phyloP scores from a whole-genome alignment of 176 grass and related monocot species.

The Aegilops tauschii region DNA sequence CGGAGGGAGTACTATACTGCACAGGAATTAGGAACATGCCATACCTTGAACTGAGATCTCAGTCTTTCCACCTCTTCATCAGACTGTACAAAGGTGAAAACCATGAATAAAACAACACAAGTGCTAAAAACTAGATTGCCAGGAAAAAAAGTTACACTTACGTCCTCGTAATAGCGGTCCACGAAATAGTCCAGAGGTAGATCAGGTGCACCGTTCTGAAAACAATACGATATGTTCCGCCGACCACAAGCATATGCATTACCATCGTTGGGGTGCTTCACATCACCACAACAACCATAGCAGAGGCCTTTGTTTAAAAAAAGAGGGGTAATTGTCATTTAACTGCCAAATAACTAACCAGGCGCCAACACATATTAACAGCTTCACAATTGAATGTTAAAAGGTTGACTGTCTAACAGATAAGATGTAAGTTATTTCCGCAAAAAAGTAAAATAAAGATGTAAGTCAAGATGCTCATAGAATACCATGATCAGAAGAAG shows the following conservation, averaged over 20 bases:
- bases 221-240: no score
- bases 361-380: not conserved
- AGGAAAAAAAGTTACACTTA: not conserved
- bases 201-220: no score
- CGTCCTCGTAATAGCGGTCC: not conserved
- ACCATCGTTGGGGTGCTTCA: not conserved
- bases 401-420: not conserved
- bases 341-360: not conserved
- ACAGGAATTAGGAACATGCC: not conserved
- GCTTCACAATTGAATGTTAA: not conserved
- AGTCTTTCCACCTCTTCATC: constrained; percentile 11
- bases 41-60: not conserved
- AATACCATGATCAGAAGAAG: not conserved
- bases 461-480: not conserved
- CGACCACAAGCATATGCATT: not conserved
- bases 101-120: not conserved
- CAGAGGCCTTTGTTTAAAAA: not conserved
- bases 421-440: not conserved
- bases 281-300: not conserved
- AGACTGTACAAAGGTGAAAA: not conserved
- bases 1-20: not conserved
- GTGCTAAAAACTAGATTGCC: not conserved
- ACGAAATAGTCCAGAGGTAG: no score
- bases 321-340: not conserved
- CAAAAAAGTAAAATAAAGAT: no score